A percentile compares a stretch with the other conserved stretches of the same genome.
Conservation (phyloP, 306 rosid genomes). For the Cajanus cajan region DNA sequence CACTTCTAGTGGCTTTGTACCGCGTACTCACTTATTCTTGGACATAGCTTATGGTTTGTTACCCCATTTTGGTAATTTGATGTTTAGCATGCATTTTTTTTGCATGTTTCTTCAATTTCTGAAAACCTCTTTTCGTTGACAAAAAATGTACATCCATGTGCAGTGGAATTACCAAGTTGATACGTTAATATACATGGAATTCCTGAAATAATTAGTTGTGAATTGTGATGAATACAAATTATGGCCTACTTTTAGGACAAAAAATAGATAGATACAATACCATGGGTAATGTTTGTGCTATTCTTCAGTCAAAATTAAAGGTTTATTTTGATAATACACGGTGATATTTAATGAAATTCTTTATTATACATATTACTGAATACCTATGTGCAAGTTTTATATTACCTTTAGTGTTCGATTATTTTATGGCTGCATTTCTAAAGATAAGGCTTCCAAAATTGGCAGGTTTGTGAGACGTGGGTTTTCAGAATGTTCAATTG, state of each 20-base stretch:
- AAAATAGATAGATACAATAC: no score
- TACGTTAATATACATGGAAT: background rate
- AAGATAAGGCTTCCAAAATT: background rate
- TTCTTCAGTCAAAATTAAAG: no score
- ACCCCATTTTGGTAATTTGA: background rate
- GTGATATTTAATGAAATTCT: no score
- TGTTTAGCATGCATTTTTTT: background rate
- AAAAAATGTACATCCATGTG: background rate
- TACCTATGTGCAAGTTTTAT: no score
- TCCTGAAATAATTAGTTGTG: background rate
- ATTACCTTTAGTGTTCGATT: background rate
- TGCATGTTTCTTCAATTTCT: background rate
- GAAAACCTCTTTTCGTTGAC: background rate
- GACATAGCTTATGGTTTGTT: constrained; percentile 8
- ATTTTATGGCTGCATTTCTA: constrained; percentile 16
- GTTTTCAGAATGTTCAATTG: constrained; percentile 87
- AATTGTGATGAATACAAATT: background rate
- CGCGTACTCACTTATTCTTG: constrained; percentile 8
- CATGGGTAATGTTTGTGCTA: no score
- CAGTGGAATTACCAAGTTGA: background rate
- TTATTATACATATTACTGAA: no score
- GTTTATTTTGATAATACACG: no score
- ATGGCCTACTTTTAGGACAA: background rate
- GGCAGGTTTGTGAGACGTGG: constrained; percentile 98
- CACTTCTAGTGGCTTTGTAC: constrained; percentile 1